Conservation (phyloP, 768 basidiomycete species). For the Collybiopsis luxurians region DNA sequence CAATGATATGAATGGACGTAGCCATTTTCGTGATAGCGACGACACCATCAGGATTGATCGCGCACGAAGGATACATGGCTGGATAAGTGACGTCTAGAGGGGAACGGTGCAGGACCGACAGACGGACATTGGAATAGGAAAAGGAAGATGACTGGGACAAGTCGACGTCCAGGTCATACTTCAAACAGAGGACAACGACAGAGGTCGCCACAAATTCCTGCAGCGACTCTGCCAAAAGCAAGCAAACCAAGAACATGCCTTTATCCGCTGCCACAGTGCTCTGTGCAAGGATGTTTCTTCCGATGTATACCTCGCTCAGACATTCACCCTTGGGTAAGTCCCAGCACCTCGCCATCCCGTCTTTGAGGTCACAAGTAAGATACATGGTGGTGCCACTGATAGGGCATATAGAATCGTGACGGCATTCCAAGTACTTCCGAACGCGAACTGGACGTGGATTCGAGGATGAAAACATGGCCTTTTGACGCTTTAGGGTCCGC, state of each 20-base stretch:
- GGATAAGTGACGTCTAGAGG: background rate
- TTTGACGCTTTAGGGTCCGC: background rate
- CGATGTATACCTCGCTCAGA: background rate
- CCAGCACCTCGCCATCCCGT: constrained; percentile 1
- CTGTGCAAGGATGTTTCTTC: background rate
- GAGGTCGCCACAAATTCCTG: background rate
- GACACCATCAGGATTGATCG: background rate
- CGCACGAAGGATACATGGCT: constrained; percentile 5
- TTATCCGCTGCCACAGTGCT: background rate
- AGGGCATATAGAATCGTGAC: background rate
- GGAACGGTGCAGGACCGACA: background rate
- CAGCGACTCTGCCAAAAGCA: background rate
- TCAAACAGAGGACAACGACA: background rate
- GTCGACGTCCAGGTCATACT: background rate
- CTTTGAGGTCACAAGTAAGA: background rate
- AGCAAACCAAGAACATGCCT: background rate
- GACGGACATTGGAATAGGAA: background rate
- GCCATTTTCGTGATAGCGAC: background rate
- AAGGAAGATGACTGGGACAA: background rate
- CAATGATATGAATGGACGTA: background rate
- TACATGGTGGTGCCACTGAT: background rate
- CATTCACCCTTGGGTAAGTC: background rate
- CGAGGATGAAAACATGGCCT: background rate
- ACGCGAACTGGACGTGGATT: background rate
- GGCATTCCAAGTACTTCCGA: background rate